Evolutionary conservation across 805 yeast genomes (phyloP).

Genomic region (Candida ficus): DNA sequence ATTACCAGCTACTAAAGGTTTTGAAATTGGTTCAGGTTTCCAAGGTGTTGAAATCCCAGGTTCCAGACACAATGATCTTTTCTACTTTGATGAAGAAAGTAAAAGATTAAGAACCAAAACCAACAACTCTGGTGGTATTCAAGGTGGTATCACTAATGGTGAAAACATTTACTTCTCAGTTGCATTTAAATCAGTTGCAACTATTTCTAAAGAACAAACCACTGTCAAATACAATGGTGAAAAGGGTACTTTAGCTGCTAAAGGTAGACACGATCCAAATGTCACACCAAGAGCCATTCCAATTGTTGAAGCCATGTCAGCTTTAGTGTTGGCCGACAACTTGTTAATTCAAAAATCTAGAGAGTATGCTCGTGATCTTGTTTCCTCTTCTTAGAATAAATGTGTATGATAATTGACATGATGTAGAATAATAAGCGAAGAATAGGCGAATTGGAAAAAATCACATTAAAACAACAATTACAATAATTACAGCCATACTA

Average conservation of each 20-base stretch:
- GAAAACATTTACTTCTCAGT: constrained; percentile 91
- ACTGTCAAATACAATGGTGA: constrained; percentile 88
- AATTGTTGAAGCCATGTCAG: constrained; percentile 97
- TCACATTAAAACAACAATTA: no score
- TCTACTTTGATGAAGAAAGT: constrained; percentile 52
- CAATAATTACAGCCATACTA: no score
- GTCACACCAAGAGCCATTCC: constrained; percentile 99
- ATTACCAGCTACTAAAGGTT: constrained; percentile 96
- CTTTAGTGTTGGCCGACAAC: constrained; percentile 87
- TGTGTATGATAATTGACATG: no score
- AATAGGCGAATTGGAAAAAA: no score
- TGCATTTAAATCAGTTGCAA: constrained; percentile 98
- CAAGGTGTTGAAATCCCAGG: constrained; percentile 87
- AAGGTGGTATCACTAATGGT: constrained; percentile 97
- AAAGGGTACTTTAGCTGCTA: constrained; percentile 84
- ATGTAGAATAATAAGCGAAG: no score
- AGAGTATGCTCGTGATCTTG: constrained; percentile 43
- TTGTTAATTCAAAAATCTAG: constrained; percentile 82
- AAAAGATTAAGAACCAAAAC: constrained; percentile 78
- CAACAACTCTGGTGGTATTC: constrained; percentile 94
- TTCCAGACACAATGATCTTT: constrained; percentile 89
- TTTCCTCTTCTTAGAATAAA: no score
- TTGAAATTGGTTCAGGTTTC: constrained; percentile 96
- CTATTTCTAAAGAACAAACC: constrained; percentile 87
- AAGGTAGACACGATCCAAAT: constrained; percentile 98